Conservation (phyloP, 495 filamentous ascomycete genomes). For the Penicillium arizonense region DNA sequence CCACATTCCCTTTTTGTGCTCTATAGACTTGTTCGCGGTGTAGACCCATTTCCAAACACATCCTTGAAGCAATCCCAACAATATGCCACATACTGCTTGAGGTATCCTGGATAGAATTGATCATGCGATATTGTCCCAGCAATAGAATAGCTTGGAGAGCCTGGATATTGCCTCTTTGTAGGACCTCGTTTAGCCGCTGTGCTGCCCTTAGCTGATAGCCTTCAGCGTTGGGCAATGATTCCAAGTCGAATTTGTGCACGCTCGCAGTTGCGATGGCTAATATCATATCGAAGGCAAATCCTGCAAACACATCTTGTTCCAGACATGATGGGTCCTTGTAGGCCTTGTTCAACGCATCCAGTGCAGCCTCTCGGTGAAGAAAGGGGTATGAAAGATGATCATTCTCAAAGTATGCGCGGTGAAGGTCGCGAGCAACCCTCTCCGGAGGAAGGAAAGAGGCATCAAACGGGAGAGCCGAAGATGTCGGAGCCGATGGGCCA, state of each 20-base stretch:
- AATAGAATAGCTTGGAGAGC: constrained; percentile 26
- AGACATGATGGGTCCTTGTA: constrained; percentile 18
- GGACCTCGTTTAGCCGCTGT: constrained; percentile 8
- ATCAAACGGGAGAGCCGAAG: too few relatives aligned
- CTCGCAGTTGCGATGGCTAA: constrained; percentile 20
- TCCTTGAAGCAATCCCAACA: constrained; percentile 23
- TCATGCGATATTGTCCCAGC: constrained; percentile 23
- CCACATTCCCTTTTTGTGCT: neutral
- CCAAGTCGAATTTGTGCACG: constrained; percentile 23
- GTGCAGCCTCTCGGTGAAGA: constrained; percentile 4
- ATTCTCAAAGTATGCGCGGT: constrained; percentile 21
- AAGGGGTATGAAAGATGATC: constrained; percentile 27
- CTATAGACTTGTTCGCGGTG: constrained; percentile 22
- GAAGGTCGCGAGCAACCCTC: constrained; percentile 16
- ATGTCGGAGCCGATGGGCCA: too few relatives aligned
- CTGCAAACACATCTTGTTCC: constrained; percentile 6
- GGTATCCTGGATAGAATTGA: constrained; percentile 22
- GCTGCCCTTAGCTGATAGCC: constrained; percentile 17
- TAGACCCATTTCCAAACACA: constrained; percentile 25
- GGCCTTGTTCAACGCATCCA: constrained; percentile 7
- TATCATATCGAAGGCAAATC: constrained; percentile 25
- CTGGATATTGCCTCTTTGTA: constrained; percentile 12
- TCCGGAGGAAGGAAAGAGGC: constrained; percentile 11
- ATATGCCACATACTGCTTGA: constrained; percentile 29
- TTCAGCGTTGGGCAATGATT: constrained; percentile 22